Percentiles rank a stretch among this genome's conserved stretches.
phyloP scores from a whole-genome alignment of 345 rosid species.

The Sapria himalayana region DNA sequence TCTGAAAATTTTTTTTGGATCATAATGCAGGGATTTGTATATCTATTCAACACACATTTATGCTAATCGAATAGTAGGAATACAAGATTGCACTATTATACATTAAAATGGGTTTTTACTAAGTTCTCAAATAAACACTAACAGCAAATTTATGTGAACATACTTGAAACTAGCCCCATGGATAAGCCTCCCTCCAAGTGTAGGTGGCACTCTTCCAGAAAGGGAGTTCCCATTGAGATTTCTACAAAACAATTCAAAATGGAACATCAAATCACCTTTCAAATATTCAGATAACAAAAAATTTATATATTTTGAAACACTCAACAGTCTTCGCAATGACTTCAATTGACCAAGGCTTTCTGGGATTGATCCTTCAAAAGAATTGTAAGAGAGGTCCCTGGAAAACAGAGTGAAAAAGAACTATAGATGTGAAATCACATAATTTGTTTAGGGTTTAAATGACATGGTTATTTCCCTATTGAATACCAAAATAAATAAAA shows the following conservation, averaged over 20 bases:
- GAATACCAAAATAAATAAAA: no score
- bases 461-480: no score
- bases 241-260: slow-evolving; percentile 21
- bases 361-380: slow-evolving; percentile 73
- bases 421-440: no score
- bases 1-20: no score
- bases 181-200: slow-evolving; percentile 82
- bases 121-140: slow-evolving; percentile 4
- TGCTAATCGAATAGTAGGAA: no score
- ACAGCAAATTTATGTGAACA: no score
- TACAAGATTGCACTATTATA: no score
- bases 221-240: slow-evolving; percentile 77
- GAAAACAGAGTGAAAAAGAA: slow-evolving; percentile 7
- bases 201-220: slow-evolving; percentile 73
- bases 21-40: no score
- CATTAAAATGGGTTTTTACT: no score
- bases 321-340: slow-evolving; percentile 64
- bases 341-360: slow-evolving; percentile 70
- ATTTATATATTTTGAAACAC: slow-evolving; percentile 1
- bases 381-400: slow-evolving; percentile 93
- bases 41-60: no score
- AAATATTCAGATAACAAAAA: background rate
- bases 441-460: no score
- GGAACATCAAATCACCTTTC: background rate
- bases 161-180: slow-evolving; percentile 96